These are phyloP conservation scores for Xenoacremonium recifei DNA, from an alignment of 2,329 filamentous ascomycete genomes.

Conservation along the genomic window DNA sequence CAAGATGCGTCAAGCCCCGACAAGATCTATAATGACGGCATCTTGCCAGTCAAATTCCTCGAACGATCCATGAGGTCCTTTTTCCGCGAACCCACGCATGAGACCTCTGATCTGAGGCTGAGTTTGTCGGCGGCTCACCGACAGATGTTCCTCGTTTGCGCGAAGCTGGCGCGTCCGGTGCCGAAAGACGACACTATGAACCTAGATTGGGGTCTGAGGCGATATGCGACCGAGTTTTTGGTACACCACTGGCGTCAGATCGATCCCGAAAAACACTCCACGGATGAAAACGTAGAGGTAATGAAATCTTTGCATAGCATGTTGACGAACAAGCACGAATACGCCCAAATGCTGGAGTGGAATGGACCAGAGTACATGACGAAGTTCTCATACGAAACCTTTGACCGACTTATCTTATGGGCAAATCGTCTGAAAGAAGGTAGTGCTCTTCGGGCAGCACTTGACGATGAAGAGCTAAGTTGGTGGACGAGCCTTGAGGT, in stretches of 20 bases:
- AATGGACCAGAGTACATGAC: neutral
- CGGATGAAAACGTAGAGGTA: conserved; percentile 16
- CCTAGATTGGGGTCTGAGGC: neutral
- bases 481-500: conserved; percentile 20
- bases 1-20: conserved; percentile 9
- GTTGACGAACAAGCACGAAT: conserved; percentile 13
- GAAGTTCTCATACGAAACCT: conserved; percentile 6
- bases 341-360: conserved; percentile 13
- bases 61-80: conserved; percentile 29
- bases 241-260: conserved; percentile 17
- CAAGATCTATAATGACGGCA: conserved; percentile 22
- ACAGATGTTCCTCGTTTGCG: conserved; percentile 19
- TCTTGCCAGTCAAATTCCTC: conserved; percentile 26
- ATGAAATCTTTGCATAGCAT: conserved; percentile 19
- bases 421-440: conserved; percentile 11
- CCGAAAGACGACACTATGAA: neutral
- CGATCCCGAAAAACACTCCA: conserved; percentile 12
- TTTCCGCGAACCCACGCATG: conserved; percentile 16
- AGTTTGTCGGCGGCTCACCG: conserved; percentile 23
- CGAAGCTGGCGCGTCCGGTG: conserved; percentile 10
- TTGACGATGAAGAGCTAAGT: conserved; percentile 9
- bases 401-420: conserved; percentile 15
- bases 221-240: conserved; percentile 14
- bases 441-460: neutral
- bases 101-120: conserved; percentile 6